phyloP scores from a whole-genome alignment of 805 yeast species.

The Blastobotrys peoriensis region DNA sequence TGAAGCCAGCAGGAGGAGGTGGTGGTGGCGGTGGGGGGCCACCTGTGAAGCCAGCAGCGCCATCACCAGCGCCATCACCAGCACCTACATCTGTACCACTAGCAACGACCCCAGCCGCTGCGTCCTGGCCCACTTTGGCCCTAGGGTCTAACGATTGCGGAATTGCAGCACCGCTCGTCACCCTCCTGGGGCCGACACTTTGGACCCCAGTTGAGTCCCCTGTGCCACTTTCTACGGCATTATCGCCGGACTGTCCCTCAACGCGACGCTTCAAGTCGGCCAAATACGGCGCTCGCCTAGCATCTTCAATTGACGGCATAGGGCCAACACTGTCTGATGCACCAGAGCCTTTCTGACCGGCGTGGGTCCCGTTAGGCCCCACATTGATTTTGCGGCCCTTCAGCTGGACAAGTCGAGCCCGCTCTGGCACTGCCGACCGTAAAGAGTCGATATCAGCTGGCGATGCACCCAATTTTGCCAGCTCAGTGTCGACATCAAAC shows the following conservation, averaged over 20 bases:
- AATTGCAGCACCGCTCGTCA: no score
- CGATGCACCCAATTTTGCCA: background rate
- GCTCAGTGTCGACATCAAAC: conserved; percentile 8
- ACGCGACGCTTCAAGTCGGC: conserved; percentile 10
- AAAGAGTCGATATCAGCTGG: conserved; percentile 9
- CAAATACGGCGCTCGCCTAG: conserved; percentile 7
- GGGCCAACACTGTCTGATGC: no score
- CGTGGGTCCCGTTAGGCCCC: background rate
- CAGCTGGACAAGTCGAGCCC: conserved; percentile 17
- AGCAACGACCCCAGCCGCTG: background rate
- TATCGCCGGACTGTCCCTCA: background rate
- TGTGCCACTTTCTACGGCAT: background rate
- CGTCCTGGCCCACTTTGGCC: background rate
- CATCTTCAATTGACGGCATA: background rate
- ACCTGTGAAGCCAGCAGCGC: conserved; percentile 1
- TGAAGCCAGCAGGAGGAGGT: conserved; percentile 11
- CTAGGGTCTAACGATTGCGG: no score
- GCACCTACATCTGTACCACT: background rate
- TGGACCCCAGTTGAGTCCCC: background rate
- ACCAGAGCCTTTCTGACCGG: background rate
- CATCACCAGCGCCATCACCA: conserved; percentile 1
- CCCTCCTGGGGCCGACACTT: no score
- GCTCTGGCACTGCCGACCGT: conserved; percentile 20
- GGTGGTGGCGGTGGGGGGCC: conserved; percentile 8
- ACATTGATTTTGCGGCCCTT: conserved; percentile 1